Evolutionary conservation across 805 yeast species (phyloP), one percentile per base, ranked within the genome.

Genomic region (Maudiozyma serrabonitensis): DNA sequence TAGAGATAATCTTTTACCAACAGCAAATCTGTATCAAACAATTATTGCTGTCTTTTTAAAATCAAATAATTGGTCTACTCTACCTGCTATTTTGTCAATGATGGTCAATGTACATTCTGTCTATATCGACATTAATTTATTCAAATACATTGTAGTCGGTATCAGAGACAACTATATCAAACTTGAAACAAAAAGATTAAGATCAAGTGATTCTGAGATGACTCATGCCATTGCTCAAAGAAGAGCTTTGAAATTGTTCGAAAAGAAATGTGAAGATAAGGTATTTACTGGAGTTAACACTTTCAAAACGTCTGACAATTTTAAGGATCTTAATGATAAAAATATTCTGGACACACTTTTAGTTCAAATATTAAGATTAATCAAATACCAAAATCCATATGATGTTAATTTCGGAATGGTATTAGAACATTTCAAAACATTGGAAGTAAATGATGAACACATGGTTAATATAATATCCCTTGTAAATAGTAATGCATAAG

Each of bases 1-100:
- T 9, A 44, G 45, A 3, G 66, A 59, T 46, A 55, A 58, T 41
- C 45, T 59, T 19, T 43, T 63, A 25, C 63, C 61, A 2, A 56
- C 57, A 48, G 26, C 23, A 8, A 32, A 41, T 2, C 47, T 61
- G 44, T 56, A 51, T 37, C 46, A 54, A 23, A 37, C 50, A 13
- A 57, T 62, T 18, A 41, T 60, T 9, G 46, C 50, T 8, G 53
- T 60, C 0, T 53, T 63, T 23, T 52, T 60, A 19, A 51, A 52
- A 35, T 41, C 52, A 3, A 54, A 56, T 35, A 60, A 61, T 41
- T 64, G 65, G 65, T 42, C 50, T 9, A 54, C 52, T 3, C 32
- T 64, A 4, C 61, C 63, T 0, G 59, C 58, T 7, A 34, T 62
- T 1, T 43, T 64, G 15, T 45, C 48, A 12, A 37, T 50, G 18